Base-by-base conservation (phyloP, 768 basidiomycete genomes). In the Suillus occidentalis region DNA sequence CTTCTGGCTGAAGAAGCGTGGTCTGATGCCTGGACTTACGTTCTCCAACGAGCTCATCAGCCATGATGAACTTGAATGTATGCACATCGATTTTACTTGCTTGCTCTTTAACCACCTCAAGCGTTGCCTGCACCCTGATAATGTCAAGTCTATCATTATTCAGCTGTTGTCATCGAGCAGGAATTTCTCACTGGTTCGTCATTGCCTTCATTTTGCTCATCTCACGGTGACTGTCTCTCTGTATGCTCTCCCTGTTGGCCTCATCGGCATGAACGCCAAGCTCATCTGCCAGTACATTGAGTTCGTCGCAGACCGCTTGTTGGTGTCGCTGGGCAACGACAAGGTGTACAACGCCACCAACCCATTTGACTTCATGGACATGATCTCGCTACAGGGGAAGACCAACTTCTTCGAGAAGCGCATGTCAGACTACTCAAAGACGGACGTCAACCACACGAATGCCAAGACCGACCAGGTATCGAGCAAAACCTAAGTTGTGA, bases 31-130 rank as follows among this genome's bases (percentile, higher is more conserved):
- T 36, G 96, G 96, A 22, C 81, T 97, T 36, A 95, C 95, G 0
- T 97, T 96, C 77, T 97, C 95, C 18, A 98, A 98, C 73, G 96
- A 97, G 76, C 88, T 97, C 71, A 98, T 98, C 78, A 92, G 91
- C 62, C 87, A 96, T 18, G 96, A 97, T 68, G 96, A 97, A 77
- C n/a, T n/a, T n/a, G n/a, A n/a, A n/a, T 95, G 95, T 57, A 89
- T 97, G 81, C 96, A 98, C 77, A 97, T 95, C 73, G 95, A 98
- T 76, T 96, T 97, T 72, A 94, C 95, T 1, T 97, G 95, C 75
- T 79, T 97, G 2, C 83, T 97, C 42, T 95, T 96, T 78, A 86
- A 84, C 61, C 91, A 97, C 73, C 83, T 98, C 37, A 83, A 84
- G 67, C 86, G 88, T 49, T 84, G 92, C 7, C 92, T 95, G 0